Base-by-base conservation (phyloP, 2,329 filamentous ascomycete species). In the Ceratocystis diversiconidia region DNA sequence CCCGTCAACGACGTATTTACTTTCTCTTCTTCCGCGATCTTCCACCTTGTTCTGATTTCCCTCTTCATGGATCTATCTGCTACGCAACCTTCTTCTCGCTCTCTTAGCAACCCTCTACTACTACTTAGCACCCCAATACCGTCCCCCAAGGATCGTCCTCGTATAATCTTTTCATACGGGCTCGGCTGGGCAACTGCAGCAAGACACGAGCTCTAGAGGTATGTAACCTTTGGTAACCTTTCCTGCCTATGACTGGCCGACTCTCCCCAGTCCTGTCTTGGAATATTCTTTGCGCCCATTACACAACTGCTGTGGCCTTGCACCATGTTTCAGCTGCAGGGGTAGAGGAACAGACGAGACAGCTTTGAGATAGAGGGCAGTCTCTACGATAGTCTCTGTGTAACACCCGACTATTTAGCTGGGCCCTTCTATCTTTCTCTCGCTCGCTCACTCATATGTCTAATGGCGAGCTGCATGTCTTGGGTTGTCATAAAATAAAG, bases 281-380 rank as follows among this genome's bases (percentile, higher is more conserved):
- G 17, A 48, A 62, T 62, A 5, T 46, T 46, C 25, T 41, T 44
- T 64, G 28, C 50, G n/a, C 46, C 17, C n/a, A 64, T 64, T 48
- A 48, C 55, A 41, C 55, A 44, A 22, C 63, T 15, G 10, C 10
- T 41, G 43, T 60, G 50, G 46, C 63, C 60, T 59, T 41, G 36
- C 22, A 17, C 8, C 22, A 5, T 64, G 63, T 64, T 52, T 64
- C 50, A 64, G 62, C 63, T 60, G 63, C 63, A 64, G 52, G 63
- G 43, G 55, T 19, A 48, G 41, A 48, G 63, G 43, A 60, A n/a
- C 52, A 60, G 17, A 46, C 19, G 61, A 48, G 41, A 62, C 61
- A 30, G 22, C 48, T 62, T 22, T 36, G 43, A n/a, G 28, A 17
- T 32, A n/a, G 17, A 30, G 28, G 12, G 28, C 28, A 17, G 22